phyloP scores from a whole-genome alignment of 352 stramenopile genomes.

The Globisporangium orthogonon region DNA sequence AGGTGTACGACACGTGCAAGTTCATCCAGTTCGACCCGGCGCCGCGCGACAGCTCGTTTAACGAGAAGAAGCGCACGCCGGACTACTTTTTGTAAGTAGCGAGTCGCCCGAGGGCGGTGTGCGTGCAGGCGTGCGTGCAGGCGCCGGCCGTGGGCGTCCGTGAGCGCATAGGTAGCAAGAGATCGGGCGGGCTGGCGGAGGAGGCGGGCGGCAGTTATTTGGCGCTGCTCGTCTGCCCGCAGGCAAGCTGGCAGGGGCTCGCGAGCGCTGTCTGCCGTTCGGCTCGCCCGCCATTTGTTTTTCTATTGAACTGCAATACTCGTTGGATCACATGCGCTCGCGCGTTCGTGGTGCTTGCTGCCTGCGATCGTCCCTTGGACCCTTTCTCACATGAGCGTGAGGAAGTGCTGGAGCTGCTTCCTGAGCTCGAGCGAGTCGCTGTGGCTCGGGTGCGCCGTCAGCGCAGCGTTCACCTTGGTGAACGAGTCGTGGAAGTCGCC shows the following conservation, averaged over 20 bases:
- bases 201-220: too few relatives aligned
- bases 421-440: slow-evolving; percentile 88
- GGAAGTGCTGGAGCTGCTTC: slow-evolving; percentile 80
- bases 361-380: not conserved
- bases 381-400: slow-evolving; percentile 53
- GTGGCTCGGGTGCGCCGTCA: slow-evolving; percentile 75
- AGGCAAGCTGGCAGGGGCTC: not conserved
- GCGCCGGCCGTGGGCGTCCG: not conserved
- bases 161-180: not conserved
- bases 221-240: too few relatives aligned
- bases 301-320: slow-evolving; percentile 12
- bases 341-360: too few relatives aligned
- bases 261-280: too few relatives aligned
- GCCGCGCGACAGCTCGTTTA: slow-evolving; percentile 88
- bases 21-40: slow-evolving; percentile 91
- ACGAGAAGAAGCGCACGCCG: slow-evolving; percentile 89
- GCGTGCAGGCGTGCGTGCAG: not conserved
- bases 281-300: slow-evolving; percentile 1
- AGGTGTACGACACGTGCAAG: slow-evolving; percentile 90
- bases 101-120: not conserved
- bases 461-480: slow-evolving; percentile 78
- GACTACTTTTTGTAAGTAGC: slow-evolving; percentile 88
- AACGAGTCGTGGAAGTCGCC: slow-evolving; percentile 90
- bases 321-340: not conserved
- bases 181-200: not conserved